Percentiles rank a stretch among this genome's conserved stretches.
phyloP scores from a whole-genome alignment of 352 stramenopile genomes.

The Halophytophthora batemanensis region DNA sequence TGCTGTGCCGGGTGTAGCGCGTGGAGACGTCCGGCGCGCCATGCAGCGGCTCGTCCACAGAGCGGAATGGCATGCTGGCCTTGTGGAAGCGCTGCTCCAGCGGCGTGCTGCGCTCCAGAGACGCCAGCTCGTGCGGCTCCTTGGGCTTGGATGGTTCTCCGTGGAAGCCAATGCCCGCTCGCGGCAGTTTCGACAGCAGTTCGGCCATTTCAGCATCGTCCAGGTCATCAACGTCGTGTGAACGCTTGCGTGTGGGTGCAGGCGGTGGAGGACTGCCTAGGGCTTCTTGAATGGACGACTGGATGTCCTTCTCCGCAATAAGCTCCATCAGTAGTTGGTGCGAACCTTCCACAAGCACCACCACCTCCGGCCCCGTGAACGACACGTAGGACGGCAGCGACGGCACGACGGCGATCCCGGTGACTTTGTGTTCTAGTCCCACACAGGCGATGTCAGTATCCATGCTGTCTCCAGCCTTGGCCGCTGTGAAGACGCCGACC shows the following conservation, averaged over 20 bases:
- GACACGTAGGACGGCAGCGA: conserved; percentile 53
- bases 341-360: conserved; percentile 58
- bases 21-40: conserved; percentile 31
- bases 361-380: conserved; percentile 39
- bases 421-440: conserved; percentile 36
- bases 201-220: conserved; percentile 57
- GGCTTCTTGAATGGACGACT: neutral
- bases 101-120: conserved; percentile 42
- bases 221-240: conserved; percentile 48
- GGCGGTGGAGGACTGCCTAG: conserved; percentile 3
- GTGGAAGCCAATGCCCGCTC: conserved; percentile 76
- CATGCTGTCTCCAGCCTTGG: conserved; percentile 20
- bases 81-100: conserved; percentile 77
- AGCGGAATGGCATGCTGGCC: conserved; percentile 74
- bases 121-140: conserved; percentile 42
- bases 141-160: conserved; percentile 62
- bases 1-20: conserved; percentile 27
- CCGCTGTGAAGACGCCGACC: conserved; percentile 27
- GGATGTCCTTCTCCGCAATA: conserved; percentile 9
- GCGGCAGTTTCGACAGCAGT: conserved; percentile 60
- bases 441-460: conserved; percentile 31
- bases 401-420: conserved; percentile 42
- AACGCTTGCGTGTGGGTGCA: conserved; percentile 38
- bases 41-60: conserved; percentile 54
- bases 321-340: conserved; percentile 50